Conservation (phyloP, 139 green algal species). For the Micromonas commoda region DNA sequence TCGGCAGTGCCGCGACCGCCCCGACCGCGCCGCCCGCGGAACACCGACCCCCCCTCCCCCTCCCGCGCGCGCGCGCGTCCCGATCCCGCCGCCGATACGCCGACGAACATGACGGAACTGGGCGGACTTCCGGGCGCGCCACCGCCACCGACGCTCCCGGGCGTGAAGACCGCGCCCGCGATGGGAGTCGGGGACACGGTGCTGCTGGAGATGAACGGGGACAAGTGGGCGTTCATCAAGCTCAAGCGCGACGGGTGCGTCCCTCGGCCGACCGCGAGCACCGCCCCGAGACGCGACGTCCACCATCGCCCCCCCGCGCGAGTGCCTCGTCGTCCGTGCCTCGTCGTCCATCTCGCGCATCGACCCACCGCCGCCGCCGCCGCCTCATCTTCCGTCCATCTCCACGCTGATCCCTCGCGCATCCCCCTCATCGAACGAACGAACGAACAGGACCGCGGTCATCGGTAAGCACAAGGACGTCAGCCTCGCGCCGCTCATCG, state of each 20-base stretch:
- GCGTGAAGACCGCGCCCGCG: neutral
- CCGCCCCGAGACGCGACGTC: neutral
- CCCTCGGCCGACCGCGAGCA: no score
- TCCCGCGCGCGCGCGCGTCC: neutral
- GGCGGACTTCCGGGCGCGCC: neutral
- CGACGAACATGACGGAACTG: neutral
- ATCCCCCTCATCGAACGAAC: no score
- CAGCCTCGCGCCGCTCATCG: neutral
- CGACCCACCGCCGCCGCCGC: no score
- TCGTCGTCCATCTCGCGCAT: neutral
- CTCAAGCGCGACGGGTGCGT: neutral
- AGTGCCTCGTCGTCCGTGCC: neutral
- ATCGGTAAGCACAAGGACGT: neutral
- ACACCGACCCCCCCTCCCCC: no score
- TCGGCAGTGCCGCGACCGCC: no score
- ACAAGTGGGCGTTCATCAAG: neutral
- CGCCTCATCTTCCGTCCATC: neutral
- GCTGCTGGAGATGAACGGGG: slow-evolving; percentile 6
- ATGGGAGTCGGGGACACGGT: neutral
- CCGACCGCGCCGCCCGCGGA: no score
- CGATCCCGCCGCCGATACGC: neutral
- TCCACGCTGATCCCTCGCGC: neutral
- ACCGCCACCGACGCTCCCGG: neutral
- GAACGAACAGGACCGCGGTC: neutral
- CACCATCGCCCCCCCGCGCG: neutral